Conservation (phyloP, 2,329 filamentous ascomycete genomes). For the Aspergillus puulaauensis region DNA sequence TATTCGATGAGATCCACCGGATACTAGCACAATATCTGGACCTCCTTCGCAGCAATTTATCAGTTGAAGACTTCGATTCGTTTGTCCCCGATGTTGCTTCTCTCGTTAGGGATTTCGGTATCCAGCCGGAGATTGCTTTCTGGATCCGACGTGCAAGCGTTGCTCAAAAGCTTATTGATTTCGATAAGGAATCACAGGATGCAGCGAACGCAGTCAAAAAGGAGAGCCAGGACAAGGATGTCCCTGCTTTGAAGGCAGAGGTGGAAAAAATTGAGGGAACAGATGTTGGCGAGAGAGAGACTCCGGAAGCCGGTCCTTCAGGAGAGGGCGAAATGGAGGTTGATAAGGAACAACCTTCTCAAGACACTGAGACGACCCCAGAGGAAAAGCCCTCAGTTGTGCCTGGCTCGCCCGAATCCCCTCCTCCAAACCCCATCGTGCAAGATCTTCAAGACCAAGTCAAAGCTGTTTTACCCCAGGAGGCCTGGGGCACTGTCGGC, state of each 20-base stretch:
- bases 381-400: slow-evolving; percentile 24
- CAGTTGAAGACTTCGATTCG: slow-evolving; percentile 72
- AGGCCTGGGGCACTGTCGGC: slow-evolving; percentile 69
- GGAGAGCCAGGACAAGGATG: slow-evolving; percentile 25
- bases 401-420: slow-evolving; percentile 37
- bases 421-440: slow-evolving; percentile 67
- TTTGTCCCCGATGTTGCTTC: slow-evolving; percentile 72
- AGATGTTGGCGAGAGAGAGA: slow-evolving; percentile 24
- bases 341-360: slow-evolving; percentile 28
- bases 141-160: slow-evolving; percentile 76
- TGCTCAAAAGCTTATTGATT: slow-evolving; percentile 58
- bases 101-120: slow-evolving; percentile 74
- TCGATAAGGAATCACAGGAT: slow-evolving; percentile 36
- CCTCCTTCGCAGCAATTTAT: slow-evolving; percentile 76
- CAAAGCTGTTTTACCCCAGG: slow-evolving; percentile 58
- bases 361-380: slow-evolving; percentile 13
- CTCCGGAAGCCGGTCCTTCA: slow-evolving; percentile 18
- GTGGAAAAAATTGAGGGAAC: slow-evolving; percentile 35
- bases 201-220: slow-evolving; percentile 21
- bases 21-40: slow-evolving; percentile 87
- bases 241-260: slow-evolving; percentile 14
- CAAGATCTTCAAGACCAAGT: slow-evolving; percentile 72
- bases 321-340: slow-evolving; percentile 35
- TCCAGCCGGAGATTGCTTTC: slow-evolving; percentile 81
- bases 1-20: slow-evolving; percentile 86